Conservation (phyloP, 129 eudicot genomes). For the Artemisia tridentata region DNA sequence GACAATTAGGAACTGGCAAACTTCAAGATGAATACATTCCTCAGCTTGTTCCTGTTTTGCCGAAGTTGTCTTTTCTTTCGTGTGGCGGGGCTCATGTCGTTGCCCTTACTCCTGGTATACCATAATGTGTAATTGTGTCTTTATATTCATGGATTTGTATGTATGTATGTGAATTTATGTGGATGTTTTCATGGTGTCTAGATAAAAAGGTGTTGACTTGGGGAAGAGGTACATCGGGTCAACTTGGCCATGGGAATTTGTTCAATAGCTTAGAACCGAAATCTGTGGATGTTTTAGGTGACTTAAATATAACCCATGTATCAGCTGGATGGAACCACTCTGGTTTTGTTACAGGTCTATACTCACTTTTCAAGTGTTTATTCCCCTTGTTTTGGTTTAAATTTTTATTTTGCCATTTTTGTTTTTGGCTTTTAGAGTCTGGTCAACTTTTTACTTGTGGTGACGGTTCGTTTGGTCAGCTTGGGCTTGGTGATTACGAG, state of each 20-base stretch:
- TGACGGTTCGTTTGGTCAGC: constrained; percentile 95
- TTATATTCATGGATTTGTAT: not conserved
- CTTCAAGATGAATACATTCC: constrained; percentile 71
- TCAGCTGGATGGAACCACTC: constrained; percentile 99
- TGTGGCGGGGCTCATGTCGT: constrained; percentile 97
- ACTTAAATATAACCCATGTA: constrained; percentile 43
- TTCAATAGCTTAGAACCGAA: constrained; percentile 53
- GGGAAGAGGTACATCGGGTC: constrained; percentile 94
- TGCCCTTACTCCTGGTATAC: constrained; percentile 62
- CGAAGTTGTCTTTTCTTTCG: constrained; percentile 52
- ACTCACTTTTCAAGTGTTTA: constrained; percentile 2
- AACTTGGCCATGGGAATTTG: constrained; percentile 82
- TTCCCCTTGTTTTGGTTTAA: not conserved
- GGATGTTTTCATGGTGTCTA: constrained; percentile 22
- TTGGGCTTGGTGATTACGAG: constrained; percentile 73
- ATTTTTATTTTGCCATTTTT: not conserved
- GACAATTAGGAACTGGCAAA: constrained; percentile 68
- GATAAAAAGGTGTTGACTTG: constrained; percentile 76
- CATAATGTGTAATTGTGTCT: not conserved
- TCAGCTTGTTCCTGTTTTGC: constrained; percentile 44
- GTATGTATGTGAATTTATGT: not conserved
- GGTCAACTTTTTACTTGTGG: constrained; percentile 90
- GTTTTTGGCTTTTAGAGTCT: constrained; percentile 38
- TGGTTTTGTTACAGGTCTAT: constrained; percentile 83
- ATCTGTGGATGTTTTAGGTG: constrained; percentile 10